phyloP scores from a whole-genome alignment of 192 early-diverging fungal genomes.

The Endogone sp. region DNA sequence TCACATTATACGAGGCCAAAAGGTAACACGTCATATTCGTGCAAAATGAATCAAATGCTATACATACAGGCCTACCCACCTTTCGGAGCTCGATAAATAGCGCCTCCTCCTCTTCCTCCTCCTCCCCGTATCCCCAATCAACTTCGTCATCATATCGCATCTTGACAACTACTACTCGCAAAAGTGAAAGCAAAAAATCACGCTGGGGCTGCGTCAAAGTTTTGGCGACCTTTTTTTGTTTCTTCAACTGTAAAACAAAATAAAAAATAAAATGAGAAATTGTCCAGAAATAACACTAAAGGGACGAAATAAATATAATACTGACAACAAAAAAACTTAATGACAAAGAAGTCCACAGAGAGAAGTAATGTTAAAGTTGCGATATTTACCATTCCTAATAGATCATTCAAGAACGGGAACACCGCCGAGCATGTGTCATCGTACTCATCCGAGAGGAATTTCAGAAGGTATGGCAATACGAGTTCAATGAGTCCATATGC shows the following conservation, averaged over 20 bases:
- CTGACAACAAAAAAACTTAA: background rate
- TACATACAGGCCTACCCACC: conserved; percentile 27
- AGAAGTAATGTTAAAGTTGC: no score
- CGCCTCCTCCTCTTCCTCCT: conserved; percentile 75
- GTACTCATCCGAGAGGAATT: conserved; percentile 75
- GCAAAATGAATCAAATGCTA: background rate
- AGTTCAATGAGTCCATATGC: conserved; percentile 67
- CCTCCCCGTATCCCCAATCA: conserved; percentile 65
- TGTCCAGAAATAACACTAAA: conserved; percentile 12
- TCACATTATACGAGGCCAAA: conserved; percentile 19
- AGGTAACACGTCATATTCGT: background rate
- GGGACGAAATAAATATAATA: background rate
- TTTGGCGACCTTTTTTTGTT: conserved; percentile 45
- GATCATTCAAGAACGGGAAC: conserved; percentile 63
- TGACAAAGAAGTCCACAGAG: background rate
- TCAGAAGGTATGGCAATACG: conserved; percentile 74
- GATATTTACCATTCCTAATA: conserved; percentile 61
- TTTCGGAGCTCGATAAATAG: conserved; percentile 67
- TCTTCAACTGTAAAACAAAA: conserved; percentile 39
- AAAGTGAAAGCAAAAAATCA: conserved; percentile 47
- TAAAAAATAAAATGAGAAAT: background rate
- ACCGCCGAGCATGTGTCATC: conserved; percentile 77
- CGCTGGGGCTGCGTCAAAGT: conserved; percentile 41
- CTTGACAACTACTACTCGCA: conserved; percentile 73
- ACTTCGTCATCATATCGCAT: conserved; percentile 90